Base-by-base conservation (phyloP, 2,329 filamentous ascomycete species). In the Exophiala calicioides region DNA sequence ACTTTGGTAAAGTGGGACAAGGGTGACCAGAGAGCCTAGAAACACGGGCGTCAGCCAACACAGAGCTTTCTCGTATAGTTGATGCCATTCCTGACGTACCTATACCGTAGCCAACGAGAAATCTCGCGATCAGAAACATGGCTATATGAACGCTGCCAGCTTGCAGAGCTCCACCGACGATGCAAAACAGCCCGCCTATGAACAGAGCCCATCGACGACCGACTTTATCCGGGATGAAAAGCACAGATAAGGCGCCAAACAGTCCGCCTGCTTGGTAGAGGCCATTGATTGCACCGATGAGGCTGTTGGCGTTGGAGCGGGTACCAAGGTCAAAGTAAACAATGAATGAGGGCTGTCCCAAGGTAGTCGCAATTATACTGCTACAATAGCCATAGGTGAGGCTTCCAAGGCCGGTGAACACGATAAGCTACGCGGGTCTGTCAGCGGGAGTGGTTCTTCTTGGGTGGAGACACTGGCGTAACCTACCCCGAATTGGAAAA, bases 291-390 rank as follows among this genome's bases (percentile, higher is more conserved):
- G 35, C 35, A 15, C 47, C 47, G 29, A 71, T 69, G n/a, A 71
- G 62, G 44, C 68, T 65, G 2, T 67, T 65, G 0, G 70, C 71
- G 43, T 68, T 65, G 1, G 53, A 63, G 42, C 62, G 58, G 3
- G 63, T 46, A 4, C 66, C 66, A 8, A 74, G 62, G 16, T 66
- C 54, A 44, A 74, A 66, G 58, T 68, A 69, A 3, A 54, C 59
- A 57, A 70, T 72, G 62, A 73, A 74, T 20, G 62, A 67, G 2
- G 71, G 69, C 48, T 74, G 70, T 2, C 71, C 72, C 3, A 52
- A 29, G 6, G 42, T 44, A 10, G 47, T 49, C 2, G 41, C 51
- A 15, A 47, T 50, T 12, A 50, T 54, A n/a, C n/a, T n/a, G n/a
- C n/a, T n/a, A n/a, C n/a, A n/a, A n/a, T n/a, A n/a, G n/a, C n/a